These are phyloP conservation scores for Cryomyces antarcticus DNA, from an alignment of 495 filamentous ascomycete genomes.

Conservation along the genomic window DNA sequence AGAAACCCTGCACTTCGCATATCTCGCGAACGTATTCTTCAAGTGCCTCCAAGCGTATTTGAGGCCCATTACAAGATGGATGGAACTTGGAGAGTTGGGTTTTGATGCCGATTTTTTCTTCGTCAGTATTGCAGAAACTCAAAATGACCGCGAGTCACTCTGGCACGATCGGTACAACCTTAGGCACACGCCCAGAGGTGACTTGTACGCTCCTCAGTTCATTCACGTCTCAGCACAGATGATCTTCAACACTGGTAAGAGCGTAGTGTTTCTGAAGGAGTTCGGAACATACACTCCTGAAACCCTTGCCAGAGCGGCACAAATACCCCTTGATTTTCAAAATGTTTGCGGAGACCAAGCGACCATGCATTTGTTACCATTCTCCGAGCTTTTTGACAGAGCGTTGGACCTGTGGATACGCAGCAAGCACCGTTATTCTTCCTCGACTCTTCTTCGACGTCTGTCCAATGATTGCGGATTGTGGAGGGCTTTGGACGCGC, in stretches of 20 bases:
- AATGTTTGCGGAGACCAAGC: slow-evolving; percentile 26
- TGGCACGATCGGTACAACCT: slow-evolving; percentile 64
- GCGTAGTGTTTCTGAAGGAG: slow-evolving; percentile 57
- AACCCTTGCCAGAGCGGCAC: slow-evolving; percentile 11
- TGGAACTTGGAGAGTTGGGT: slow-evolving; percentile 57
- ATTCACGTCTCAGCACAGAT: slow-evolving; percentile 42
- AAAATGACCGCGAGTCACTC: slow-evolving; percentile 38
- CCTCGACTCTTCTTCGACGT: slow-evolving; percentile 38
- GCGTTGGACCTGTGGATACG: slow-evolving; percentile 51
- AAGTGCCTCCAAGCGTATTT: slow-evolving; percentile 69
- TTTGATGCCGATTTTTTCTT: slow-evolving; percentile 49
- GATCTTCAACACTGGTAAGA: slow-evolving; percentile 77
- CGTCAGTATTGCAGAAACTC: slow-evolving; percentile 33
- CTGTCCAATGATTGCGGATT: slow-evolving; percentile 54
- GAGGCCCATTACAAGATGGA: slow-evolving; percentile 62
- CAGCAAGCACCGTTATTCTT: background rate
- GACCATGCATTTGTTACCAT: slow-evolving; percentile 36
- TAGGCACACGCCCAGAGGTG: slow-evolving; percentile 27
- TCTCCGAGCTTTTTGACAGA: slow-evolving; percentile 50
- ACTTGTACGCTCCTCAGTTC: slow-evolving; percentile 49
- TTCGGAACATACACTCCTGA: too few relatives aligned
- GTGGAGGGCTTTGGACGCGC: slow-evolving; percentile 38
- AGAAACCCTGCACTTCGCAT: slow-evolving; percentile 34
- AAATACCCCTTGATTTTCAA: slow-evolving; percentile 26
- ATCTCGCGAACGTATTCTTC: slow-evolving; percentile 51